phyloP scores from a whole-genome alignment of 495 filamentous ascomycete species.

The Chaetomidium leptoderma region DNA sequence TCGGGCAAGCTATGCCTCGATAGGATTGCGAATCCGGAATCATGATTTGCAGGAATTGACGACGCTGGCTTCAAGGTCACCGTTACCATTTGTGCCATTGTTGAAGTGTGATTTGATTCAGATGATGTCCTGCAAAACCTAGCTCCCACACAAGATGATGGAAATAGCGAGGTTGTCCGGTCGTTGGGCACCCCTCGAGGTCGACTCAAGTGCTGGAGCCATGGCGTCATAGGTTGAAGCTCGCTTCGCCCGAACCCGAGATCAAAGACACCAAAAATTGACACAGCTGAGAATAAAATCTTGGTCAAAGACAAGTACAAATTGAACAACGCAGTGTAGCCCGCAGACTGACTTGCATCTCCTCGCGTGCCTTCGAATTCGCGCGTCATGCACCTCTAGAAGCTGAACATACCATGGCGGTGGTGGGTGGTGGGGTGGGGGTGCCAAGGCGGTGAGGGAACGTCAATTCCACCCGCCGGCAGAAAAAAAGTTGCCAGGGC shows the following conservation, averaged over 20 bases:
- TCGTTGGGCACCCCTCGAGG: too few species aligned
- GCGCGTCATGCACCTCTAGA: not conserved
- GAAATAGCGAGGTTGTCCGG: too few species aligned
- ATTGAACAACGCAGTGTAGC: too few species aligned
- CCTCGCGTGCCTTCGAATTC: not conserved
- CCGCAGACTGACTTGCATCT: too few species aligned
- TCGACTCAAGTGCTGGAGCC: too few species aligned
- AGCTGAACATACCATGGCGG: too few species aligned
- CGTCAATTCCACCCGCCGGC: conserved; percentile 4
- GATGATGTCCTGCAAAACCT: too few species aligned
- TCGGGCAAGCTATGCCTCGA: conserved; percentile 24
- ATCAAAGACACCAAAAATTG: too few species aligned
- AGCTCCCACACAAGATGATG: not conserved
- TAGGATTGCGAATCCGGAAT: conserved; percentile 23
- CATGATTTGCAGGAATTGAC: conserved; percentile 26
- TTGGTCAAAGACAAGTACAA: too few species aligned
- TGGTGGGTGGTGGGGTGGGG: not conserved
- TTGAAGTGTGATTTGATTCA: not conserved
- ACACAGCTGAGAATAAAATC: too few species aligned
- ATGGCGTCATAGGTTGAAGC: too few species aligned
- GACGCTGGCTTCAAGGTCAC: conserved; percentile 15
- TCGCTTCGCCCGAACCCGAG: too few species aligned
- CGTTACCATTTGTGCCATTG: not conserved
- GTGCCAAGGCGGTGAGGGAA: conserved; percentile 12
- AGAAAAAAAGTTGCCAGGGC: conserved; percentile 23